Evolutionary conservation across 2,329 filamentous ascomycete genomes (phyloP), one percentile per base, ranked within the genome.

Genomic region (Exophiala sp.): DNA sequence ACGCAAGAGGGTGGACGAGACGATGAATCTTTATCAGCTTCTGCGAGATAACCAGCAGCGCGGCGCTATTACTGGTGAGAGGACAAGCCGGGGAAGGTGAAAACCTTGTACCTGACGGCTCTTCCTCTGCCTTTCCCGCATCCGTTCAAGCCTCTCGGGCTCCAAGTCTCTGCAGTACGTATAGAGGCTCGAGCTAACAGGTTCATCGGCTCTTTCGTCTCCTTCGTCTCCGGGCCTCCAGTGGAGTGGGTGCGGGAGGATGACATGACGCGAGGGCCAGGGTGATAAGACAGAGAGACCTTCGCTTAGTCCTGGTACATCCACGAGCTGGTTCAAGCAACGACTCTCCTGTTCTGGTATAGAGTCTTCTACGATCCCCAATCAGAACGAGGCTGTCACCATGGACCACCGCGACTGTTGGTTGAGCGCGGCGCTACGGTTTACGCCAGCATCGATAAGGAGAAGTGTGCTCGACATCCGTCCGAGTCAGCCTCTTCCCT

Each of bases 271-370:
- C 40, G 14, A 24, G 13, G 21, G 18, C n/a, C 46, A 43, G 39
- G 19, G 18, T 38, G 18, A 27, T 10, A 6, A 43, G 19, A 35
- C 40, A 22, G 18, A 19, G 41, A 21, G 32, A 27, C 32, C 29
- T 24, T 52, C 50, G 50, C 50, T 52, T 44, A 41, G 24, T 30
- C 23, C 30, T 48, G 34, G 34, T 30, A 22, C 44, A 45, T 44
- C 52, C 52, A 55, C 52, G 48, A 48, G 44, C 27, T 24, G 29
- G 34, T 27, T 47, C 39, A 41, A 32, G 52, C 48, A 24, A 48
- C 39, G 48, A 51, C 44, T 48, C 44, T 48, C 52, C 52, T 48
- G 34, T 46, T 47, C 16, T 8, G 41, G 52, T 5, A 45, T 55
- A 48, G 52, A 16, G 34, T 19, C 35, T 24, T 5, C 39, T 14